Base-by-base conservation (phyloP, 2,329 filamentous ascomycete species). In the Ophiocordyceps camponoti-saundersi region DNA sequence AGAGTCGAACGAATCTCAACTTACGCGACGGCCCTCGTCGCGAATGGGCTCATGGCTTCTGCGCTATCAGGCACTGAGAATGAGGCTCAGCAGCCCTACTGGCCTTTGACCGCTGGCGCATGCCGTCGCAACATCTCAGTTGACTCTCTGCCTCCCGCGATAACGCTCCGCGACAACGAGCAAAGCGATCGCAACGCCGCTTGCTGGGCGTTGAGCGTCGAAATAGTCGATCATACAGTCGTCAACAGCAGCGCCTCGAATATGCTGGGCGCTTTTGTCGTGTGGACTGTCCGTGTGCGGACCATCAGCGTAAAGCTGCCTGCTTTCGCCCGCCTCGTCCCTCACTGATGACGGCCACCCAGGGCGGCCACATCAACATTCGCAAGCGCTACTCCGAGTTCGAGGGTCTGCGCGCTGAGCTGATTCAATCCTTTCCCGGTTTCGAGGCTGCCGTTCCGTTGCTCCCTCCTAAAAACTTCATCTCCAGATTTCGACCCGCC, bases 381-480 rank as follows among this genome's bases (percentile, higher is more conserved):
- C 68, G 77, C 49, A 82, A 81, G 59, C 74, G 89, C 60, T 96
- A 95, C 64, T 95, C 89, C 0, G 90, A 96, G 61, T 96, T 96
- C 59, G 87, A 93, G 61, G 79, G 85, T 48, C 74, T 98, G 50
- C 77, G 88, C 47, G 66, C 72, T 45, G 79, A 79, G 53, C 73
- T 98, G 20, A 68, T 87, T 42, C 70, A 74, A 55, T 85, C 87
- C 1, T 96, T 96, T 55, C 90, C 92, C 5, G 76, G 82, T 54
- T 89, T 89, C 21, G 79, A 79, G 57, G 84, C 77, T 22, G 86
- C 88, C n/a, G 79, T 98, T 59, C 92, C 92, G n/a, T 72, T 77
- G 34, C 70, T 98, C 49, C 92, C 92, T 42, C 86, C 87, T 32
- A 98, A 98, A 67, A 94, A 86, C 59, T 70, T 93, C 46, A 79